Base-by-base conservation (phyloP, 176 grass and related monocot species). In the Bothriochloa decipiens region DNA sequence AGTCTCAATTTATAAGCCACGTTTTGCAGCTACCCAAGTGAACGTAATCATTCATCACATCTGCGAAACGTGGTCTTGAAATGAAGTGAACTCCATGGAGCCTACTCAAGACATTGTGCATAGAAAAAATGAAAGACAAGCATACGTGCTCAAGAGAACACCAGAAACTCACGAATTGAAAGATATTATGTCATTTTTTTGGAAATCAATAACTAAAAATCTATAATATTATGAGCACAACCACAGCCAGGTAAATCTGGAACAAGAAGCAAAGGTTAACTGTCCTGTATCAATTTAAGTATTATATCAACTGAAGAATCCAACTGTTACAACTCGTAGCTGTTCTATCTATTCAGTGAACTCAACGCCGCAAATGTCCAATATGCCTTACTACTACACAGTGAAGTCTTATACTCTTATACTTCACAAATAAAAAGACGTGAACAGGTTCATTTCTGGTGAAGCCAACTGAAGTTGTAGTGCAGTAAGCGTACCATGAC, bases 391-490 rank as follows among this genome's bases (percentile, higher is more conserved):
- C 37, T 39, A 8, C 7, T 67, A 33, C 20, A n/a, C 20, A 81
- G 11, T 17, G 27, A 39, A 60, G 12, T 8, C 46, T 63, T 58
- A n/a, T 55, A 50, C 47, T 50, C 47, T 29, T 15, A 40, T 28
- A 78, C 55, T 27, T 57, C 3, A 61, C 33, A 46, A 77, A 58
- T 52, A 79, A 28, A 4, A 11, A 61, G 18, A 62, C 18, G 18
- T 50, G 45, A 22, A 11, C 14, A 74, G 53, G 6, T 57, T 15
- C 23, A 33, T 79, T 73, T 74, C 42, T 33, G 47, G 35, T 27
- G n/a, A 52, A 87, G n/a, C 27, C 65, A 43, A 22, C 36, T 36
- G n/a, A 47, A 83, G 40, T 32, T 63, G 22, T 50, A 60, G 49
- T 77, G 45, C 80, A 71, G 9, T 12, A 72, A 58, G 65, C 80